Conservation (phyloP, 257 asterid species). For the Fraxinus excelsior region DNA sequence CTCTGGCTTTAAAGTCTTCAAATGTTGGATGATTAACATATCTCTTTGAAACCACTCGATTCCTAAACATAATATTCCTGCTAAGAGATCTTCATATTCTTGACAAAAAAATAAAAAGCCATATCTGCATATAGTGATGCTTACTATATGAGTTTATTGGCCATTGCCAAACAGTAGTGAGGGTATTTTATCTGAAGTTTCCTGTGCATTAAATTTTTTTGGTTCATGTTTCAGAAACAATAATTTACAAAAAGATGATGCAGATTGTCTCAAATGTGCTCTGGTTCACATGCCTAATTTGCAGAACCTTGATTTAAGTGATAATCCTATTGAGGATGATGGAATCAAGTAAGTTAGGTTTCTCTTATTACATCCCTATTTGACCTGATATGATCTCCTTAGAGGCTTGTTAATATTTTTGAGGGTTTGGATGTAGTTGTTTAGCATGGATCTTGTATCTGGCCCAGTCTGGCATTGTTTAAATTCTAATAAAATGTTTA, state of each 20-base stretch:
- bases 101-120: neutral
- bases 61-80: neutral
- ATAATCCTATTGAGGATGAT: conserved; percentile 67
- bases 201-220: conserved; percentile 16
- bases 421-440: neutral
- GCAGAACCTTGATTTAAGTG: conserved; percentile 85
- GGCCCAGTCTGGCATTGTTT: conserved; percentile 12
- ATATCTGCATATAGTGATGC: neutral
- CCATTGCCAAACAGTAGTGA: neutral
- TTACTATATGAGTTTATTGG: neutral
- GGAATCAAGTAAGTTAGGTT: conserved; percentile 62
- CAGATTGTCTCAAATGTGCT: conserved; percentile 59
- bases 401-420: too few species aligned
- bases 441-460: conserved; percentile 4
- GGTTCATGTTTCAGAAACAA: conserved; percentile 55
- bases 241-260: conserved; percentile 62
- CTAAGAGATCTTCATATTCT: neutral
- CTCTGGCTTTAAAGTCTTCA: neutral
- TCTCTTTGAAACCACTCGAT: neutral
- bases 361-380: conserved; percentile 14
- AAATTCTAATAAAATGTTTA: neutral
- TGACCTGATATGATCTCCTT: conserved; percentile 20
- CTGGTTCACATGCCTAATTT: conserved; percentile 73
- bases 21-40: conserved; percentile 1
- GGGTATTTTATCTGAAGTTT: neutral